Evolutionary conservation across 257 asterid species (phyloP), one percentile per base, ranked within the genome.

Genomic region (Primulina tabacum): DNA sequence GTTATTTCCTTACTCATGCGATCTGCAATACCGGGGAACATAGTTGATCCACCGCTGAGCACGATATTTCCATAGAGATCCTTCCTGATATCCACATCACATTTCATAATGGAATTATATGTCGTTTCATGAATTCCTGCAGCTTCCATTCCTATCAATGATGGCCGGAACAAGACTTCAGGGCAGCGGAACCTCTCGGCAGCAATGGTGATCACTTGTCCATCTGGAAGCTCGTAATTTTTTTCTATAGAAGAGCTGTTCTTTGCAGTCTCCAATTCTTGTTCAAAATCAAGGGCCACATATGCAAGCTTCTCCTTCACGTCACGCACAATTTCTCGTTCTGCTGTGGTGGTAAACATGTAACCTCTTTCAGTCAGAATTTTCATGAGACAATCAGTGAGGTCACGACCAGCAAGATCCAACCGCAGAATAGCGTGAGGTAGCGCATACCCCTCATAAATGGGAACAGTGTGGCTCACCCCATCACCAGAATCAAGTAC

Each of bases 11-110:
- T 87, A 70, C 86, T 87, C 93, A 87, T 85, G 11, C 90, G 80
- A 60, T 87, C 90, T 0, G 93, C 86, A 72, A 87, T 85, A 10
- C 90, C 90, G 5, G 94, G 86, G 78, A 87, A 85, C 94, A 85
- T 87, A 5, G 90, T 87, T 1, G 94, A 82, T 55, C 93, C 93
- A 59, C 93, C 93, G 70, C 93, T 87, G 61, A 84, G 93, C 72
- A 87, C 87, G 7, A 83, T 64, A 70, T 87, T 85, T n/a, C 90
- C 88, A 26, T 85, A 87, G 2, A 85, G 78, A 85, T 87, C 91
- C 86, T 85, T 88, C 76, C 91, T 83, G 70, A 82, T 78, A 73
- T 77, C 86, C 58, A 78, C 81, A 34, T 82, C 86, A 65, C 86
- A 79, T 67, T 82, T 82, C 82, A 82, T 86, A 63, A 86, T 84